Conservation (phyloP, 2,329 filamentous ascomycete genomes). For the Beauveria sp. region DNA sequence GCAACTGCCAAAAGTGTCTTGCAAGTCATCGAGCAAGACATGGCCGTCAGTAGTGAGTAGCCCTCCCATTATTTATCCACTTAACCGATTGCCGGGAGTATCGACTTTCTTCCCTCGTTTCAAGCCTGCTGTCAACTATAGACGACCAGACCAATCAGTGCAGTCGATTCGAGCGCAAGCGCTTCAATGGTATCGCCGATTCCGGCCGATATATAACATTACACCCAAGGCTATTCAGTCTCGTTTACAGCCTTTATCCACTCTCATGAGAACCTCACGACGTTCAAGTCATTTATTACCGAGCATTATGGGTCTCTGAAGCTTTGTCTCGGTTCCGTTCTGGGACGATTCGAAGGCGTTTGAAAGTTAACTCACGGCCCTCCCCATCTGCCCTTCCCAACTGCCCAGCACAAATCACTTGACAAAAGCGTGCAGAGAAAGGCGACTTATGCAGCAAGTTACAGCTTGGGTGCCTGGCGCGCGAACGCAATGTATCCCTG, state of each 20-base stretch:
- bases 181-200: constrained; percentile 74
- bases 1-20: constrained; percentile 75
- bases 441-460: constrained; percentile 78
- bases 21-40: constrained; percentile 80
- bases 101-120: constrained; percentile 76
- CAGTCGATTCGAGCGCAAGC: constrained; percentile 79
- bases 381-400: constrained; percentile 77
- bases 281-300: constrained; percentile 84
- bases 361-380: constrained; percentile 76
- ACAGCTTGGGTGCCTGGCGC: constrained; percentile 69
- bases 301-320: constrained; percentile 78
- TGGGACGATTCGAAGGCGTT: constrained; percentile 55
- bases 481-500: constrained; percentile 68
- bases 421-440: constrained; percentile 71
- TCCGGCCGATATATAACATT: constrained; percentile 55
- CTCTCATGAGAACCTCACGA: constrained; percentile 73
- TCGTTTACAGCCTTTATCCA: constrained; percentile 82
- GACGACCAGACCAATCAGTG: constrained; percentile 91
- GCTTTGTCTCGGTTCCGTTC: constrained; percentile 62
- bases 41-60: constrained; percentile 48
- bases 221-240: constrained; percentile 71
- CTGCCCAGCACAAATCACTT: constrained; percentile 73
- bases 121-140: constrained; percentile 65
- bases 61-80: not conserved
- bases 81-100: constrained; percentile 36